Conservation (phyloP, 495 filamentous ascomycete species). For the Penicillium lagena region DNA sequence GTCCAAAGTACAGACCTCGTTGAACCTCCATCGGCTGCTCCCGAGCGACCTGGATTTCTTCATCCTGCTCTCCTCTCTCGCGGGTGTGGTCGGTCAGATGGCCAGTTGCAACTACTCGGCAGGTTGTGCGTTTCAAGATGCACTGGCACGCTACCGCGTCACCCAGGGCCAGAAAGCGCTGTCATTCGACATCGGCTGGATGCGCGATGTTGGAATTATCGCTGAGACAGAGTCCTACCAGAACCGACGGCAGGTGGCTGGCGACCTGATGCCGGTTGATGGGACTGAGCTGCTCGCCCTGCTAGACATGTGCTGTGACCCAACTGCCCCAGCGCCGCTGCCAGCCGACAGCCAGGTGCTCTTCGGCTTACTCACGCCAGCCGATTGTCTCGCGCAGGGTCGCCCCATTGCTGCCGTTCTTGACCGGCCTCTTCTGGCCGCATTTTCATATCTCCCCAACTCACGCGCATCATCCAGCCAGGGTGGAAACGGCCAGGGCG, state of each 20-base stretch:
- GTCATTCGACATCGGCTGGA: slow-evolving; percentile 25
- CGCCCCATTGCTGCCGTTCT: not conserved
- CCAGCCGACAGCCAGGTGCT: not conserved
- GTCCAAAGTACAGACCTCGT: slow-evolving; percentile 34
- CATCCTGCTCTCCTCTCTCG: slow-evolving; percentile 26
- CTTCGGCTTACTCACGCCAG: not conserved
- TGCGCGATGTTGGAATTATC: slow-evolving; percentile 25
- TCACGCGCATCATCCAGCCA: no score
- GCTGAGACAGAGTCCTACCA: slow-evolving; percentile 12
- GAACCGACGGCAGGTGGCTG: slow-evolving; percentile 1
- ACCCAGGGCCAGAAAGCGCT: slow-evolving; percentile 17
- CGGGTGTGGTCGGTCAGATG: slow-evolving; percentile 18
- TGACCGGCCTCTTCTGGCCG: not conserved
- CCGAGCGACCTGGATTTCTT: slow-evolving; percentile 34
- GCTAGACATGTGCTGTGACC: slow-evolving; percentile 25
- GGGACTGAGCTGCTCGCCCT: slow-evolving; percentile 23
- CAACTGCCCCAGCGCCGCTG: not conserved
- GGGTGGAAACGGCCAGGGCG: no score
- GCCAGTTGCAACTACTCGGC: slow-evolving; percentile 30
- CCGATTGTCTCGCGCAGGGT: not conserved
- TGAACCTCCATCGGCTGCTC: slow-evolving; percentile 47
- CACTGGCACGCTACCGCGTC: slow-evolving; percentile 20
- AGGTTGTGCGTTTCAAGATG: slow-evolving; percentile 23
- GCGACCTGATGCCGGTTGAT: slow-evolving; percentile 7
- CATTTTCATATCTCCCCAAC: not conserved